Conservation (phyloP, 108 stramenopile genomes). For the Nitzschia palea region DNA sequence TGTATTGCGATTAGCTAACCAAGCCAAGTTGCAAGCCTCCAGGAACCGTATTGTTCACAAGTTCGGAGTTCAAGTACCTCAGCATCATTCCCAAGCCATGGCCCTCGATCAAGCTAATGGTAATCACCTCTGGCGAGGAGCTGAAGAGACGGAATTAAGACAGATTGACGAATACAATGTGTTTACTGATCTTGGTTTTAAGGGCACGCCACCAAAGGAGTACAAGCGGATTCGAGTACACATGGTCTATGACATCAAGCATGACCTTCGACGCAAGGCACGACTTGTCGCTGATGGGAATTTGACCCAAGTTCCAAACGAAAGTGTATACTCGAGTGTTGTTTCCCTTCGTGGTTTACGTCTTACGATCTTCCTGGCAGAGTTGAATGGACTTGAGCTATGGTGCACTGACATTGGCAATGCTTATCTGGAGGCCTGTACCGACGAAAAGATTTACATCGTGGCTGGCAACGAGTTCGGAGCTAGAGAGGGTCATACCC, state of each 20-base stretch:
- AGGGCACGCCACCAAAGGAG: not conserved
- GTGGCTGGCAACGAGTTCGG: conserved; percentile 48
- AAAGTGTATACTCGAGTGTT: conserved; percentile 38
- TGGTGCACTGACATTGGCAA: conserved; percentile 33
- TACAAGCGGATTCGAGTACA: conserved; percentile 40
- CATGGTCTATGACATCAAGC: conserved; percentile 41
- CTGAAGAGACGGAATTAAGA: conserved; percentile 14
- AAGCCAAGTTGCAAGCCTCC: conserved; percentile 14
- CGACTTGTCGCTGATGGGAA: conserved; percentile 38
- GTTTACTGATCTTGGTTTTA: conserved; percentile 25
- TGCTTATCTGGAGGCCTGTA: conserved; percentile 32
- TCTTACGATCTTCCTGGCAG: conserved; percentile 4
- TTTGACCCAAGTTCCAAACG: conserved; percentile 16
- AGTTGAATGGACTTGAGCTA: conserved; percentile 31
- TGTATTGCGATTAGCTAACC: conserved; percentile 8
- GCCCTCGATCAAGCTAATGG: conserved; percentile 22
- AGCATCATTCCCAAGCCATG: conserved; percentile 19
- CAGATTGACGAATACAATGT: conserved; percentile 17
- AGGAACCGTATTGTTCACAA: conserved; percentile 3
- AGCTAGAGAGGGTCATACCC: conserved; percentile 21
- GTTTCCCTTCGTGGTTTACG: conserved; percentile 28
- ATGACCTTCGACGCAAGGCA: conserved; percentile 29
- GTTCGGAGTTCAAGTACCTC: conserved; percentile 36
- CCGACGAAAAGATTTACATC: conserved; percentile 33
- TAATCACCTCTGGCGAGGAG: conserved; percentile 32